Conservation (phyloP, 768 basidiomycete genomes). For the Lactarius deliciosus region DNA sequence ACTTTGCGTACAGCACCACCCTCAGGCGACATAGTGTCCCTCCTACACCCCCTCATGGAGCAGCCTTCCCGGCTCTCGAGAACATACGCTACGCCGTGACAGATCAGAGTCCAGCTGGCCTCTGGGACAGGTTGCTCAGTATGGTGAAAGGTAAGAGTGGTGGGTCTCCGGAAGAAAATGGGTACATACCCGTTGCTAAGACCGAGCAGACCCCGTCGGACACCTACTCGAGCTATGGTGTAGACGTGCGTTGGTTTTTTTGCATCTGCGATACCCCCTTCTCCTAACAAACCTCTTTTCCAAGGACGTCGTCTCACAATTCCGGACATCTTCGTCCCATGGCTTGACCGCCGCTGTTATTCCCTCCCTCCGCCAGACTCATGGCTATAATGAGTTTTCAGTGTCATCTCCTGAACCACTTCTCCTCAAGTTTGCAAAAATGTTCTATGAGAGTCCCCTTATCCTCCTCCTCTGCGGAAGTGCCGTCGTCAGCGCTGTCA, state of each 20-base stretch:
- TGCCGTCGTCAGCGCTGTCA: constrained; percentile 81
- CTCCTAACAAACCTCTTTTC: background rate
- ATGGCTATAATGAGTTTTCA: constrained; percentile 95
- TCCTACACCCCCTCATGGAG: constrained; percentile 33
- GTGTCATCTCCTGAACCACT: constrained; percentile 79
- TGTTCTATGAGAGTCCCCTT: constrained; percentile 92
- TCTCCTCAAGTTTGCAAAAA: constrained; percentile 87
- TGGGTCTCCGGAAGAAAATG: constrained; percentile 40
- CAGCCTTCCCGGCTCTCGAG: constrained; percentile 43
- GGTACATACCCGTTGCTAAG: constrained; percentile 36
- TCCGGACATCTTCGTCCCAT: constrained; percentile 57
- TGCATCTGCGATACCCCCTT: too few relatives aligned
- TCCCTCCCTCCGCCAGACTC: constrained; percentile 56
- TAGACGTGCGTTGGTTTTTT: constrained; percentile 20
- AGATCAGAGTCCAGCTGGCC: constrained; percentile 35
- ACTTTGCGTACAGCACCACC: constrained; percentile 84
- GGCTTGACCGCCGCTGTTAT: constrained; percentile 69
- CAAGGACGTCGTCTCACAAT: constrained; percentile 74
- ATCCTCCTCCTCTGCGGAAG: constrained; percentile 90
- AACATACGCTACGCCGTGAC: constrained; percentile 33
- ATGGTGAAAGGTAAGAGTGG: constrained; percentile 42
- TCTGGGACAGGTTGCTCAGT: constrained; percentile 49
- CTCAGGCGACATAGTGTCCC: constrained; percentile 62
- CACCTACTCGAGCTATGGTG: constrained; percentile 3
- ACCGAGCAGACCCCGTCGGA: constrained; percentile 21